phyloP scores from a whole-genome alignment of 257 asterid species.

The Orobanche coerulescens region DNA sequence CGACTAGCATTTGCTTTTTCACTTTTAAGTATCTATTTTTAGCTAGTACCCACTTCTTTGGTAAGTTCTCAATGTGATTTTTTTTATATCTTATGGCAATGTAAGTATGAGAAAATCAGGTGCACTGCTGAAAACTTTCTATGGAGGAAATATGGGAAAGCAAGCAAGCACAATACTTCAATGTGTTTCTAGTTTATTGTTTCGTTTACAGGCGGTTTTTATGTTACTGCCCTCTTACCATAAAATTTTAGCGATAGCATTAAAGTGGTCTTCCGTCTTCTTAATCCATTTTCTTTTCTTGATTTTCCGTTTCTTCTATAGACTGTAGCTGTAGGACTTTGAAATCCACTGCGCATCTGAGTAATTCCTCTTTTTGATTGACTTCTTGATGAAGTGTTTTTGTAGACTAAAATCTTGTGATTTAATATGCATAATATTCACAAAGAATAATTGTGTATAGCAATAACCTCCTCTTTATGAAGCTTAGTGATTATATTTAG shows the following conservation, averaged over 20 bases:
- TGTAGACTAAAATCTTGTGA: neutral
- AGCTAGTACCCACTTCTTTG: neutral
- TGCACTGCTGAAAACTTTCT: neutral
- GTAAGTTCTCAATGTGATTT: neutral
- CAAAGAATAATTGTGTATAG: neutral
- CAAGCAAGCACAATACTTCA: neutral
- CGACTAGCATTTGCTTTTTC: neutral
- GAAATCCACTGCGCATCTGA: neutral
- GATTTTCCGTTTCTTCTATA: neutral
- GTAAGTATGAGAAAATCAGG: neutral
- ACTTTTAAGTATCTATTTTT: neutral
- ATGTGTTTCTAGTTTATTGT: neutral
- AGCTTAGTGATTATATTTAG: neutral
- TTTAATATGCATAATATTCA: neutral
- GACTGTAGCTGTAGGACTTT: neutral
- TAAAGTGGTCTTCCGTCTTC: neutral
- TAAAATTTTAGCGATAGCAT: neutral
- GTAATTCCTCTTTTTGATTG: neutral
- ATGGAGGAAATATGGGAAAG: neutral
- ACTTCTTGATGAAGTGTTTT: neutral
- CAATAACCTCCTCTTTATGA: neutral
- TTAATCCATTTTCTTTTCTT: neutral
- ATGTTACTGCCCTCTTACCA: neutral
- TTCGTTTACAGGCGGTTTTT: neutral
- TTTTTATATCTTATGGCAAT: neutral